Base-by-base conservation (phyloP, 441 rosid species). In the Pelargonium myrrhifolium region DNA sequence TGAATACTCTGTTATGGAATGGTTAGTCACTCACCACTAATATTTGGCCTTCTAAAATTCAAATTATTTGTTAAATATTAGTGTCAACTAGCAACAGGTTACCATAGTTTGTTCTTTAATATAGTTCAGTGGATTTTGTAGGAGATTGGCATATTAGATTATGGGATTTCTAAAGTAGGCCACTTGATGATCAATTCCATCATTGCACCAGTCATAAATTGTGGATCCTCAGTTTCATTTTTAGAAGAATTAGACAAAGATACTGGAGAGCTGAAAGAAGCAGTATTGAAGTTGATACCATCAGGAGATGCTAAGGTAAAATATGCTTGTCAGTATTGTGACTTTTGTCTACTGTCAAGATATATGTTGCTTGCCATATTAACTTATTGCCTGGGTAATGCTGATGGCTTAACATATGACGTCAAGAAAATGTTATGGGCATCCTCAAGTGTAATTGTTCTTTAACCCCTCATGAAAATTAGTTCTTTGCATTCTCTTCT, bases 121-220 rank as follows among this genome's bases (percentile, higher is more conserved):
- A 42, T 65, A 71, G 56, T 69, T 70, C 71, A 72, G 67, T 66
- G 20, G 47, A 14, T 68, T 72, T 59, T 80, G 65, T 83, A 92
- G 99, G 96, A 82, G 80, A 73, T 85, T 79, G 96, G 87, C 67
- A 83, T 89, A 65, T 82, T 87, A 79, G 94, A 87, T 76, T 94
- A 85, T 80, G 95, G 97, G 72, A 81, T 91, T 79, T 93, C 96
- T 55, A 89, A 87, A 81, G 91, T 83, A 78, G 97, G 96, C 70
- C 97, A 94, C 71, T 80, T 82, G 80, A 86, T 82, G 81, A 82
- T 94, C 81, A 94, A 89, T 82, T 80, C 82, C 81, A 81, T 80
- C 71, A 83, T 94, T 42, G 76, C 83, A 39, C 92, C 96, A 65
- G 87, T 88, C 78, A 82, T 87, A 76, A 87, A 77, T 66, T 75